Evolutionary conservation across 495 filamentous ascomycete genomes (phyloP).

Genomic region (Aspergillus sclerotiicarbonarius): DNA sequence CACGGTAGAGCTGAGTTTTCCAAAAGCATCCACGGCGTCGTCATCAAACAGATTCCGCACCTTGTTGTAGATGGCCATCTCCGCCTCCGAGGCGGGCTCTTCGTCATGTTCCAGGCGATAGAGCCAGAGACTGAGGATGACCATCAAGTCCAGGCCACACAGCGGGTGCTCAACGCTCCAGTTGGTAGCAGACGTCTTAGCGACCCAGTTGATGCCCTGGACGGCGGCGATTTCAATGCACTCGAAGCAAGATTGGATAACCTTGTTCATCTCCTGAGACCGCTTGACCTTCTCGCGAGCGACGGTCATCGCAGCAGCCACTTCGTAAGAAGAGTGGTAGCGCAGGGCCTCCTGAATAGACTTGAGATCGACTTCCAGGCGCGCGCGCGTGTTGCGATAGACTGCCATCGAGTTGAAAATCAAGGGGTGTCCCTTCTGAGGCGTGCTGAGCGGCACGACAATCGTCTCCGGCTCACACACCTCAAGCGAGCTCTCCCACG

Average conservation of each 20-base stretch:
- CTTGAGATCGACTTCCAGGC: constrained; percentile 93
- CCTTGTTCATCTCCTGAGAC: constrained; percentile 95
- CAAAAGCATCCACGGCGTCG: constrained; percentile 74
- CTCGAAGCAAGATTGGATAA: constrained; percentile 96
- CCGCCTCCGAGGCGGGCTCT: constrained; percentile 87
- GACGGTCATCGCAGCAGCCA: constrained; percentile 92
- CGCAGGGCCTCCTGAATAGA: constrained; percentile 93
- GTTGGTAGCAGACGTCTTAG: constrained; percentile 92
- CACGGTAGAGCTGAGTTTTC: constrained; percentile 87
- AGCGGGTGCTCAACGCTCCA: constrained; percentile 99
- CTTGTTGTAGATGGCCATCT: constrained; percentile 93
- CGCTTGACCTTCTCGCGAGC: constrained; percentile 91
- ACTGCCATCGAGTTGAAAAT: constrained; percentile 99
- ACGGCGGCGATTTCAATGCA: constrained; percentile 95
- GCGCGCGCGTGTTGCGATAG: constrained; percentile 89
- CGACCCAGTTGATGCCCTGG: constrained; percentile 97
- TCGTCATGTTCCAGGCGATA: constrained; percentile 99
- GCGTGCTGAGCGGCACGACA: constrained; percentile 85
- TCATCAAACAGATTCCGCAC: constrained; percentile 91
- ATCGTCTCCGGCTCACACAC: constrained; percentile 91
- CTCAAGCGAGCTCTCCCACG: constrained; percentile 95
- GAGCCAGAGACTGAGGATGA: constrained; percentile 97
- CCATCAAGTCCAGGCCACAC: constrained; percentile 95
- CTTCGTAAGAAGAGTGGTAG: constrained; percentile 95
- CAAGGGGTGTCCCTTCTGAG: constrained; percentile 95